Conservation (phyloP, 1,284 basidiomycete species). For the Anthracocystis panici-leucophaei region DNA sequence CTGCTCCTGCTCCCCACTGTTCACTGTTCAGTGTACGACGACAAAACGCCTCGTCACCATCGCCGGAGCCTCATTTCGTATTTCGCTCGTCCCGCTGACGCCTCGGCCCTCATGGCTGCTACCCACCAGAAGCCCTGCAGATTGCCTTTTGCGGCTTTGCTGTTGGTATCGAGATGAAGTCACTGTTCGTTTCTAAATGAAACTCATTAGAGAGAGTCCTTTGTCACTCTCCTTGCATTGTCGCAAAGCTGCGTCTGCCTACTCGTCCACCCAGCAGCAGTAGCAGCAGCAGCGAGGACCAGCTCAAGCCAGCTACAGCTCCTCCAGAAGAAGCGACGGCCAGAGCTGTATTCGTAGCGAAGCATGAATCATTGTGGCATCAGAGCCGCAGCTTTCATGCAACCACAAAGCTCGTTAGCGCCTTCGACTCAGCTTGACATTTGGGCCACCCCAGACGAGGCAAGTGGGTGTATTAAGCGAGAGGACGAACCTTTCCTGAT, state of each 20-base stretch:
- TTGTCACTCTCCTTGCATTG: background rate
- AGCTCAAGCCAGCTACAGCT: too few relatives aligned
- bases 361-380: background rate
- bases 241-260: too few relatives aligned
- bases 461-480: background rate
- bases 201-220: too few relatives aligned
- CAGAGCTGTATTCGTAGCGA: background rate
- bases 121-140: background rate
- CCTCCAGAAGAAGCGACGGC: too few relatives aligned
- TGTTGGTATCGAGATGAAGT: slow-evolving; percentile 2
- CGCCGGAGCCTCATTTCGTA: background rate
- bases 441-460: background rate
- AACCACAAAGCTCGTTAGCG: slow-evolving; percentile 1
- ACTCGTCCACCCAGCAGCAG: too few relatives aligned
- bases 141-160: background rate
- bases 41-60: background rate
- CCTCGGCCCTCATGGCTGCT: background rate
- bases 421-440: background rate
- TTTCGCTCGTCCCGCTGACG: background rate
- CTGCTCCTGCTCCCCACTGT: background rate
- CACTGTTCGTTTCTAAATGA: background rate
- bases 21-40: background rate
- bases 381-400: slow-evolving; percentile 6
- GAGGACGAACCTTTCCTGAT: background rate
- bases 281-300: too few relatives aligned